A percentile compares a stretch with the other conserved stretches of the same genome.
Conservation (phyloP, 2,329 filamentous ascomycete species). For the Colletotrichum tanaceti region DNA sequence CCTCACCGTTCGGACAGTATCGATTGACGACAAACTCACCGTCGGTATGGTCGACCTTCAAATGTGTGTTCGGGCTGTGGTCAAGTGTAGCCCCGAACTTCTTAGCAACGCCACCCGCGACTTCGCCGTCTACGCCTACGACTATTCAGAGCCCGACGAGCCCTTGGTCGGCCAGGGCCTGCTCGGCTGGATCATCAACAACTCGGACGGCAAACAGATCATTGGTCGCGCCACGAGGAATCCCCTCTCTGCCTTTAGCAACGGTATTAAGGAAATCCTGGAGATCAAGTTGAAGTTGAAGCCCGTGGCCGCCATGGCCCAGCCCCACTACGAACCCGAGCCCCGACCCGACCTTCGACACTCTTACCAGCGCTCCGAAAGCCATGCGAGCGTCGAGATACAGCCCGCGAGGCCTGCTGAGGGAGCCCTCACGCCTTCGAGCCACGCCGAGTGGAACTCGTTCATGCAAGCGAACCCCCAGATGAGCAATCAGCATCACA, state of each 20-base stretch:
- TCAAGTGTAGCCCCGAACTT: constrained; percentile 85
- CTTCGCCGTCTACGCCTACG: constrained; percentile 96
- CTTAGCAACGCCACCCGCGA: constrained; percentile 77
- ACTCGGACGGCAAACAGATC: constrained; percentile 67
- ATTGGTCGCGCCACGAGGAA: constrained; percentile 93
- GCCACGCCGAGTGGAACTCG: constrained; percentile 81
- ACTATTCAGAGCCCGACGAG: constrained; percentile 94
- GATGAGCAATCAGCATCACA: constrained; percentile 53
- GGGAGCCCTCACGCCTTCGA: constrained; percentile 61
- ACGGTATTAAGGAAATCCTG: constrained; percentile 85
- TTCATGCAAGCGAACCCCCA: constrained; percentile 79
- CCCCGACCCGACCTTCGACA: constrained; percentile 31
- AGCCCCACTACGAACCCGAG: constrained; percentile 44
- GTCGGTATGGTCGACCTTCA: constrained; percentile 91
- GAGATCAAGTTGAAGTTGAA: constrained; percentile 90
- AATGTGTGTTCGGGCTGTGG: constrained; percentile 86
- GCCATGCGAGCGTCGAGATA: constrained; percentile 35
- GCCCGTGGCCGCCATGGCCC: constrained; percentile 74
- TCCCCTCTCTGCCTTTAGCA: constrained; percentile 83
- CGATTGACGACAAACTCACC: constrained; percentile 80
- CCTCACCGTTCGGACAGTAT: constrained; percentile 82
- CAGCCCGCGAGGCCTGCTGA: constrained; percentile 47
- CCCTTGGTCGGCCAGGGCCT: constrained; percentile 96
- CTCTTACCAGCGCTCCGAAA: constrained; percentile 35
- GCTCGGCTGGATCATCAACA: constrained; percentile 80